A percentile compares a stretch with the other conserved stretches of the same genome.
These are phyloP conservation scores for Trifolium dubium DNA, from an alignment of 306 rosid species.

Conservation along the genomic window DNA sequence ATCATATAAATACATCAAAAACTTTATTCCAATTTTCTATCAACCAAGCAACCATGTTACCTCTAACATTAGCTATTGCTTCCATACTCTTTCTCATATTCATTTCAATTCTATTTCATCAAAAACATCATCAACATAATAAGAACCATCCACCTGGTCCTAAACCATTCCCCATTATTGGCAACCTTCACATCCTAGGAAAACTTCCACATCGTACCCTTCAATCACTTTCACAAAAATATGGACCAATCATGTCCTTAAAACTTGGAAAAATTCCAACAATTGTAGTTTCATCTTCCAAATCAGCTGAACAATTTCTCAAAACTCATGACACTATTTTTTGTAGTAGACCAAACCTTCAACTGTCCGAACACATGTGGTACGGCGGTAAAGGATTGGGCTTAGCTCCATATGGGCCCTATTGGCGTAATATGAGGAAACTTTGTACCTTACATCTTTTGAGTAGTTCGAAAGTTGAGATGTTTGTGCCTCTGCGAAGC, in stretches of 20 bases:
- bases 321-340: constrained; percentile 54
- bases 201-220: constrained; percentile 47
- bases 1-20: not conserved
- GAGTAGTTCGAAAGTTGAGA: constrained; percentile 38
- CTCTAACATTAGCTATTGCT: constrained; percentile 22
- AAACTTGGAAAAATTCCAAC: constrained; percentile 48
- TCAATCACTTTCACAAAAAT: constrained; percentile 45
- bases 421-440: constrained; percentile 52
- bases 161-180: constrained; percentile 45
- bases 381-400: constrained; percentile 44
- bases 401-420: constrained; percentile 36
- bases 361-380: constrained; percentile 29
- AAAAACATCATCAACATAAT: constrained; percentile 17
- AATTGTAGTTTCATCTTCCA: constrained; percentile 51
- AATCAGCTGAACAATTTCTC: constrained; percentile 58
- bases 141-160: constrained; percentile 57
- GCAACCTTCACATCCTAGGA: constrained; percentile 59
- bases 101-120: constrained; percentile 27
- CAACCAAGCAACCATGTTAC: constrained; percentile 32
- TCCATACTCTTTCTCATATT: constrained; percentile 16
- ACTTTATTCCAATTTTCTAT: not conserved
- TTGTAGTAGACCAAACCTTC: constrained; percentile 32
- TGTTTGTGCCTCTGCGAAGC: constrained; percentile 40
- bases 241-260: constrained; percentile 58
- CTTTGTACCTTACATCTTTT: constrained; percentile 40